Base-by-base conservation (phyloP, 306 rosid species). In the Rosa lucieae region DNA sequence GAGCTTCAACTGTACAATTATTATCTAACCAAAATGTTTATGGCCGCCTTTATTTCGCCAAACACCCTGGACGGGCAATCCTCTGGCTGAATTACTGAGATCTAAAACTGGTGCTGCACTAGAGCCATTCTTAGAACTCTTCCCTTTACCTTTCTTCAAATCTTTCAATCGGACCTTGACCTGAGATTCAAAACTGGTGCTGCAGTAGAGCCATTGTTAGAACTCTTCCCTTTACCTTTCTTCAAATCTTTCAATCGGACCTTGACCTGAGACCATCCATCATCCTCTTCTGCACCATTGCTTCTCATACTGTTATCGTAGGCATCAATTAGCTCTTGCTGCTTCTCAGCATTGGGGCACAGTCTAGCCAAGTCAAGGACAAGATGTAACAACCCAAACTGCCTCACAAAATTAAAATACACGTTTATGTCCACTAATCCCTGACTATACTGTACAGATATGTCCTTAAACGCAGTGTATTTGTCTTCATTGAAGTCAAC, bases 341-440 rank as follows among this genome's bases (percentile, higher is more conserved):
- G 92, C 87, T 95, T 95, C 79, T 17, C 85, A 21, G 85, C 1
- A 79, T 95, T 94, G 6, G 99, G 98, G 76, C 93, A 92, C 23
- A 93, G 87, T 78, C 90, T 90, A 78, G 98, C 97, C 84, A 95
- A 78, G 63, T 95, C 98, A 71, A 71, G 89, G 78, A 93, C 90
- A 79, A 92, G 96, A 90, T 91, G 93, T 67, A 89, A 82, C 90
- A 95, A 78, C 72, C 97, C 95, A 84, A 95, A 92, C 85, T 89
- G 88, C 85, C 79, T 86, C 76, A 95, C 98, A 74, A 21, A 89
- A 72, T 88, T 91, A 88, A 95, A 76, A 81, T 95, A 95, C 47
- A 81, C 70, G 62, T 61, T 84, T 21, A 94, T 83, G 84, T 85
- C 96, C 10, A 95, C 69, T 71, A 82, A 83, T 70, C 98, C 98